These are phyloP conservation scores for Psidium friedrichsthalianum DNA, from an alignment of 345 rosid genomes.

Conservation along the genomic window DNA sequence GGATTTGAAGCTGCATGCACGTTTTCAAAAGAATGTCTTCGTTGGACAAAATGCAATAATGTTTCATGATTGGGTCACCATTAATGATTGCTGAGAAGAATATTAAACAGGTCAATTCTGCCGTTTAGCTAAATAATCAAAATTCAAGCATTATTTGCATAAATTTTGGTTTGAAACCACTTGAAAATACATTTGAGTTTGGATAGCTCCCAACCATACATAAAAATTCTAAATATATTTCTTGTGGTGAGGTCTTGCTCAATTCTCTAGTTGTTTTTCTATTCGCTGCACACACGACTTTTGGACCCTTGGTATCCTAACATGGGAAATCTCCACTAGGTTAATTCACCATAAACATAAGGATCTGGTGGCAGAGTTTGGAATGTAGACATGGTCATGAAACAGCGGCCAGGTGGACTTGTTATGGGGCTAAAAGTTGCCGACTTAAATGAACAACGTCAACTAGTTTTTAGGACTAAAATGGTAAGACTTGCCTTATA, in stretches of 20 bases:
- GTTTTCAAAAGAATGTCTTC: constrained; percentile 5
- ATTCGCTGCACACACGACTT: background rate
- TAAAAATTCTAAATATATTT: background rate
- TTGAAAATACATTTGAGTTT: background rate
- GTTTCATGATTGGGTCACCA: background rate
- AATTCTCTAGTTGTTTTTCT: background rate
- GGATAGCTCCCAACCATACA: background rate
- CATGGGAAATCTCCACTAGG: background rate
- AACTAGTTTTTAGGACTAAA: background rate
- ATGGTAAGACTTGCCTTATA: background rate
- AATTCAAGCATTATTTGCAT: background rate
- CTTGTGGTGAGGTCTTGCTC: background rate
- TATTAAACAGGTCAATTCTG: background rate
- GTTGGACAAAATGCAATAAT: background rate
- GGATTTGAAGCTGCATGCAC: constrained; percentile 23
- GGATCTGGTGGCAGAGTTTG: background rate
- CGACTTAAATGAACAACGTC: background rate
- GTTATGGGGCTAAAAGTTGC: no score
- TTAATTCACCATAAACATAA: background rate
- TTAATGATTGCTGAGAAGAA: background rate
- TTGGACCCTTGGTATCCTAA: background rate
- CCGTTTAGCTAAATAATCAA: background rate
- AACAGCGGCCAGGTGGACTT: no score
- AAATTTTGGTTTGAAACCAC: background rate
- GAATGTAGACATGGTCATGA: background rate